Percentiles rank a stretch among this genome's conserved stretches.
Conservation (phyloP, 2,329 filamentous ascomycete species). For the Neofusicoccum kwambonambiense region DNA sequence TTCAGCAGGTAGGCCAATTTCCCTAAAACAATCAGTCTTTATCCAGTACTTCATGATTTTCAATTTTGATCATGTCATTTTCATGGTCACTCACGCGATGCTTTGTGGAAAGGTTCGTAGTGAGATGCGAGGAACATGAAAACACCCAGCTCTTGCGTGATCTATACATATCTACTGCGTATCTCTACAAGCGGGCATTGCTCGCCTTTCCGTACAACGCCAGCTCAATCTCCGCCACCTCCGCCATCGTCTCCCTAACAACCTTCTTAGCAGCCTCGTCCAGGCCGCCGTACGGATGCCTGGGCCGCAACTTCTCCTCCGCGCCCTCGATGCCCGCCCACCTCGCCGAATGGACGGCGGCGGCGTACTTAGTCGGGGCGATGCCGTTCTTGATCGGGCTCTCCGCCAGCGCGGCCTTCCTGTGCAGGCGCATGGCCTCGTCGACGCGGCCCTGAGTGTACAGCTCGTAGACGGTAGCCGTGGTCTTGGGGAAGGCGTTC, state of each 20-base stretch:
- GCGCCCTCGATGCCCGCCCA: slow-evolving; percentile 56
- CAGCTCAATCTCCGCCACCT: background rate
- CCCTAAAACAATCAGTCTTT: no score
- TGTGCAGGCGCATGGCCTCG: slow-evolving; percentile 61
- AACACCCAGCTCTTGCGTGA: background rate
- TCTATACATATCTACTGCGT: background rate
- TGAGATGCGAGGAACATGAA: no score
- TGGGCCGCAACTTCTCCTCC: slow-evolving; percentile 57
- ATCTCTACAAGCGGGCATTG: no score
- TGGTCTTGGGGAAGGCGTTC: slow-evolving; percentile 50
- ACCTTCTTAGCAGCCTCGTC: background rate
- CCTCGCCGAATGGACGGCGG: slow-evolving; percentile 61
- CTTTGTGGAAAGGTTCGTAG: no score
- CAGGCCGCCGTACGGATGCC: slow-evolving; percentile 58
- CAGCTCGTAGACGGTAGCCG: slow-evolving; percentile 60
- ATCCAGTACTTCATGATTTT: no score
- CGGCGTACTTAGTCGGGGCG: slow-evolving; percentile 67
- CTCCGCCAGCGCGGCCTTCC: slow-evolving; percentile 63
- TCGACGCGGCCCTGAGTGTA: slow-evolving; percentile 56
- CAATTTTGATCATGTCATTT: no score
- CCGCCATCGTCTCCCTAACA: background rate
- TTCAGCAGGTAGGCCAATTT: no score
- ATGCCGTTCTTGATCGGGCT: slow-evolving; percentile 65
- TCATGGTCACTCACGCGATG: no score
- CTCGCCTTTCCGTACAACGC: no score